Conservation (phyloP, 2,329 filamentous ascomycete genomes). For the Claviceps africana region DNA sequence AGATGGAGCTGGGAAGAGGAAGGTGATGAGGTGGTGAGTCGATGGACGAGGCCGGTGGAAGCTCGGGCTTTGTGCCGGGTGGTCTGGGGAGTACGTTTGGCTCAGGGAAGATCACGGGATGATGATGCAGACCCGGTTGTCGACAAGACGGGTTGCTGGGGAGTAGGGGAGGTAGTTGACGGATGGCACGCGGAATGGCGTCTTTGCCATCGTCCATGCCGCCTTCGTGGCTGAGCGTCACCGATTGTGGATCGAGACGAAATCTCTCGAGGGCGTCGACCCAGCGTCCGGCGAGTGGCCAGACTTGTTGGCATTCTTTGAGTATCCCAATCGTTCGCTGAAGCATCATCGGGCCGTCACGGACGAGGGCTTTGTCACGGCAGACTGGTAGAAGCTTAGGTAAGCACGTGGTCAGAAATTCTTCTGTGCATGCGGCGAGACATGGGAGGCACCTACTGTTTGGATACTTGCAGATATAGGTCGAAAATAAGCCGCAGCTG, state of each 20-base stretch:
- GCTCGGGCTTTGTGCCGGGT: slow-evolving; percentile 11
- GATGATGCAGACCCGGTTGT: neutral
- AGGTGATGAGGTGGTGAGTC: slow-evolving; percentile 4
- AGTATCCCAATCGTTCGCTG: slow-evolving; percentile 30
- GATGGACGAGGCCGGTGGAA: slow-evolving; percentile 8
- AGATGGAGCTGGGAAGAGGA: neutral
- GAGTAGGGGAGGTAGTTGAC: slow-evolving; percentile 8
- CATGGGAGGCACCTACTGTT: slow-evolving; percentile 22
- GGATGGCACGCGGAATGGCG: slow-evolving; percentile 14
- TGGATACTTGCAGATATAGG: slow-evolving; percentile 38
- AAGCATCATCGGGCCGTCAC: slow-evolving; percentile 32
- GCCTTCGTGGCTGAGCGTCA: slow-evolving; percentile 25
- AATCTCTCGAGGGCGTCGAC: slow-evolving; percentile 35
- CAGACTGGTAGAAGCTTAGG: slow-evolving; percentile 20
- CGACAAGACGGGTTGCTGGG: neutral
- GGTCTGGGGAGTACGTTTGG: slow-evolving; percentile 10
- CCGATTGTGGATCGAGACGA: slow-evolving; percentile 27
- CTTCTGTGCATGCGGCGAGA: neutral
- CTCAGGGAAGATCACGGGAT: slow-evolving; percentile 7
- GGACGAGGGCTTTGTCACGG: slow-evolving; percentile 24
- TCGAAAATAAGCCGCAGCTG: slow-evolving; percentile 37
- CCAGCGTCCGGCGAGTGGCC: slow-evolving; percentile 40
- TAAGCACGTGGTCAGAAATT: neutral
- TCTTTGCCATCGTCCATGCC: slow-evolving; percentile 37
- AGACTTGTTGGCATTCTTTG: slow-evolving; percentile 33